phyloP scores from a whole-genome alignment of 2,329 filamentous ascomycete genomes.

The Neofusicoccum sp. region DNA sequence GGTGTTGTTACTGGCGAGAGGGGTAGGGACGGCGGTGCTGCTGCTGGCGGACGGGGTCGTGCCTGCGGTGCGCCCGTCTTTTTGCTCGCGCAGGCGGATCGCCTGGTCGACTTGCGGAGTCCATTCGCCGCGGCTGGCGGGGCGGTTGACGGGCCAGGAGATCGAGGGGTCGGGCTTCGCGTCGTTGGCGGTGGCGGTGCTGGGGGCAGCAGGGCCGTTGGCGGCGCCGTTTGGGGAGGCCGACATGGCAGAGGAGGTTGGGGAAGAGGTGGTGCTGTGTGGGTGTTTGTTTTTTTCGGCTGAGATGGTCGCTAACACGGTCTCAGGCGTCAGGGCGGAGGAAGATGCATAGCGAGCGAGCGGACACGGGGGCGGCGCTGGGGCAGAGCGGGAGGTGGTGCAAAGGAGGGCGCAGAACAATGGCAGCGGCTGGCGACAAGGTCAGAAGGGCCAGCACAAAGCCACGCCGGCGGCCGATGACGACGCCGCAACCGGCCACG shows the following conservation, averaged over 20 bases:
- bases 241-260: background rate
- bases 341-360: constrained; percentile 9
- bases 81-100: constrained; percentile 31
- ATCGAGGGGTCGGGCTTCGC: constrained; percentile 24
- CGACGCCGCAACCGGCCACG: constrained; percentile 3
- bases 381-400: background rate
- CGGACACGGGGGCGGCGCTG: background rate
- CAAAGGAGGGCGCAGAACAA: constrained; percentile 1
- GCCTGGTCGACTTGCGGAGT: constrained; percentile 33
- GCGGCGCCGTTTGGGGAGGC: constrained; percentile 1
- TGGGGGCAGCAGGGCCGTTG: constrained; percentile 3
- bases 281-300: background rate
- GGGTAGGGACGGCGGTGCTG: constrained; percentile 22
- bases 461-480: constrained; percentile 7
- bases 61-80: constrained; percentile 11
- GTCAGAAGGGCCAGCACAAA: constrained; percentile 13
- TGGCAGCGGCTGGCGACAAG: background rate
- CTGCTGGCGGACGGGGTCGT: constrained; percentile 12
- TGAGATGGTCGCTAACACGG: constrained; percentile 6
- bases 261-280: background rate
- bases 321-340: constrained; percentile 8
- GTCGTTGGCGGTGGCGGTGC: background rate
- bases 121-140: constrained; percentile 29
- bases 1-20: background rate
- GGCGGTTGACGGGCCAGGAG: constrained; percentile 34